A percentile compares a stretch with the other conserved stretches of the same genome.
These are phyloP conservation scores for Ganoderma sp. DNA, from an alignment of 1,284 basidiomycete genomes.

Conservation along the genomic window DNA sequence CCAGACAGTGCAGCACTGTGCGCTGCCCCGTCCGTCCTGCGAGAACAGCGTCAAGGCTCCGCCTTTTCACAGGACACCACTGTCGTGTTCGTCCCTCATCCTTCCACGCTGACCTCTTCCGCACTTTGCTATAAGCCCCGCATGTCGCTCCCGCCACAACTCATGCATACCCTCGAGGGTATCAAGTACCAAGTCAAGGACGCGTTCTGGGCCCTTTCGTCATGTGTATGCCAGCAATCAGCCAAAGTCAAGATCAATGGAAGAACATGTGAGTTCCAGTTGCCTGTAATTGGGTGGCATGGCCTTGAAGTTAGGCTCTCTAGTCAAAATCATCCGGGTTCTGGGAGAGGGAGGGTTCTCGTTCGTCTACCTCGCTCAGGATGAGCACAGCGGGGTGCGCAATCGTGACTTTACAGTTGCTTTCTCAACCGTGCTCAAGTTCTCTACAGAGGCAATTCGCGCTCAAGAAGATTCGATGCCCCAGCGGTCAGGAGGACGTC, in stretches of 20 bases:
- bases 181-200: conserved; percentile 80
- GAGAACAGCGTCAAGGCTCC: neutral
- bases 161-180: conserved; percentile 56
- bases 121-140: neutral
- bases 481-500: conserved; percentile 81
- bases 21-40: neutral
- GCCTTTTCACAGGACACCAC: neutral
- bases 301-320: conserved; percentile 7
- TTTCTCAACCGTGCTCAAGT: neutral
- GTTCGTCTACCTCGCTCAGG: conserved; percentile 92
- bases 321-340: conserved; percentile 87
- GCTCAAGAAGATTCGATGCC: conserved; percentile 92
- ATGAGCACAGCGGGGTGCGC: conserved; percentile 79
- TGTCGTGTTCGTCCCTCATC: conserved; percentile 6
- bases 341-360: conserved; percentile 96
- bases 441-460: conserved; percentile 79
- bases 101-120: conserved; percentile 12
- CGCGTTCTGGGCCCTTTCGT: conserved; percentile 77
- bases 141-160: conserved; percentile 34
- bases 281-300: neutral
- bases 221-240: conserved; percentile 79
- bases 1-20: conserved; percentile 13
- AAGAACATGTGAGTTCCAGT: conserved; percentile 72
- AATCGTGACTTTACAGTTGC: neutral
- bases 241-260: conserved; percentile 93